Percentiles rank a stretch among this genome's conserved stretches.
phyloP scores from a whole-genome alignment of 305 asterid species.

The Rubia peregrina region DNA sequence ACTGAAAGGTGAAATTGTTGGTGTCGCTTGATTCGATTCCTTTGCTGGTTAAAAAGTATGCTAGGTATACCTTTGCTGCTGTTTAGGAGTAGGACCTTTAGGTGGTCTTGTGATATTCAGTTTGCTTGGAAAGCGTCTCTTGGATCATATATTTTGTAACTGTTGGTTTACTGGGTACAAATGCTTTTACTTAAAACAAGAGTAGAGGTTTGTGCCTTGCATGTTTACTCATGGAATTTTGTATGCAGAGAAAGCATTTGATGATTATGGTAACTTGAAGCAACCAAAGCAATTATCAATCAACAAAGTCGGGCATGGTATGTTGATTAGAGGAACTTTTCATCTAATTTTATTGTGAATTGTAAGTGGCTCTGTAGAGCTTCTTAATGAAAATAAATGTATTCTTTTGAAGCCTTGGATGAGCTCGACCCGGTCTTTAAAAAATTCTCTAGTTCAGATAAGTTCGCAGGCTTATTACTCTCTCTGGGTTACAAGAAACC shows the following conservation, averaged over 20 bases:
- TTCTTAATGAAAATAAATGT: background rate
- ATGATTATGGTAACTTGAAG: conserved; percentile 70
- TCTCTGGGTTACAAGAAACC: conserved; percentile 34
- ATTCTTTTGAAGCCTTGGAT: conserved; percentile 56
- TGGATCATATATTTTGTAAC: no score
- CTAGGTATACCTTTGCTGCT: background rate
- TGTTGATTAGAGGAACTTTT: conserved; percentile 12
- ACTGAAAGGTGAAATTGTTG: no score
- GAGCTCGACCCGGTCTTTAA: conserved; percentile 65
- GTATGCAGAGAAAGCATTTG: conserved; percentile 86
- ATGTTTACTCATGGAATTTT: background rate
- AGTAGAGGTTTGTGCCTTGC: background rate
- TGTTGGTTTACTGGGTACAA: background rate
- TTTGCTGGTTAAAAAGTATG: background rate
- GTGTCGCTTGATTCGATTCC: background rate
- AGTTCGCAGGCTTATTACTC: conserved; percentile 7
- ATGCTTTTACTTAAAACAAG: background rate
- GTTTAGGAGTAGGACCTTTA: background rate
- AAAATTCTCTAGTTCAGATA: conserved; percentile 19
- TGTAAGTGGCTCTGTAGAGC: background rate
- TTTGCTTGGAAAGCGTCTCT: background rate
- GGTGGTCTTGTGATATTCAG: background rate
- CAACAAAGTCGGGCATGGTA: conserved; percentile 98
- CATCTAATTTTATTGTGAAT: background rate
- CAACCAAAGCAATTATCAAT: conserved; percentile 83